phyloP scores from a whole-genome alignment of 192 early-diverging fungal genomes.

The Pecoramyces ruminantium region DNA sequence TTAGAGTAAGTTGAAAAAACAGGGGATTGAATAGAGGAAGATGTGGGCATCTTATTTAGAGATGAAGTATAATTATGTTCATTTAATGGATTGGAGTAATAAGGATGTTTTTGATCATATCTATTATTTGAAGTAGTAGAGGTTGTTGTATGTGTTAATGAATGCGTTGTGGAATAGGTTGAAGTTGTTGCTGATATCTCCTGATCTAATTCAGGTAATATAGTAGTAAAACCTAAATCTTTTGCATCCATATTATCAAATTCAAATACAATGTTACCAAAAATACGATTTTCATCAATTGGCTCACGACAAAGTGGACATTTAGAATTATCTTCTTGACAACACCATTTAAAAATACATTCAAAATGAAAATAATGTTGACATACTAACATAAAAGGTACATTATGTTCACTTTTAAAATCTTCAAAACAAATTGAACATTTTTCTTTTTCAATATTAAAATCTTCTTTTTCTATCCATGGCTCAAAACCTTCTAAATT shows the following conservation, averaged over 20 bases:
- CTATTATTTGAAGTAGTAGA: neutral
- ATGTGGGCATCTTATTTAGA: too few species aligned
- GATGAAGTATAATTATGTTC: too few species aligned
- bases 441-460: neutral
- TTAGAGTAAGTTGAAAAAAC: too few species aligned
- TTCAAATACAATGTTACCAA: neutral
- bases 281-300: neutral
- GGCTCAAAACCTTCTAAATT: neutral
- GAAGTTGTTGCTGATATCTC: neutral
- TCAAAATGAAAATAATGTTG: neutral
- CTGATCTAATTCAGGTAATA: neutral
- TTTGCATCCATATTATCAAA: neutral
- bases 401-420: neutral
- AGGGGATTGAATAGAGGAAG: too few species aligned
- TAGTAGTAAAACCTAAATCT: neutral
- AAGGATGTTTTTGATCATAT: too few species aligned
- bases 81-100: too few species aligned
- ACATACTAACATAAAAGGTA: neutral
- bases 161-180: neutral
- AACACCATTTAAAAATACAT: neutral
- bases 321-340: neutral
- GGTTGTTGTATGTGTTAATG: neutral
- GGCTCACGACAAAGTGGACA: neutral
- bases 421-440: neutral
- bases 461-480: neutral